phyloP scores from a whole-genome alignment of 805 yeast species.

The Cyberlindnera sargentensis region DNA sequence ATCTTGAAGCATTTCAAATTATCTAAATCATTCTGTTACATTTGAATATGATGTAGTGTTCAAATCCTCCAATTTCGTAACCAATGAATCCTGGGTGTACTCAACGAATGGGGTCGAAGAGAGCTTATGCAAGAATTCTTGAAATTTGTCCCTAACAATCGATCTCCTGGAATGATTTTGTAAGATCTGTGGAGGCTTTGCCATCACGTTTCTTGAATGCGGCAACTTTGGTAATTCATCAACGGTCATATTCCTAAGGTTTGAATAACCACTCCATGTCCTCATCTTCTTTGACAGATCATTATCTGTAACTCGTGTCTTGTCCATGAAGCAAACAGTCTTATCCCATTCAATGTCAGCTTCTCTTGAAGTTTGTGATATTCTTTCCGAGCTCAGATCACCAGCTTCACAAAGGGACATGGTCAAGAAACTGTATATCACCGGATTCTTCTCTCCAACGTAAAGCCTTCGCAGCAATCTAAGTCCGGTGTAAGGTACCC shows the following conservation, averaged over 20 bases:
- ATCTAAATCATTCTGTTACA: slow-evolving; percentile 10
- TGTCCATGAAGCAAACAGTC: slow-evolving; percentile 37
- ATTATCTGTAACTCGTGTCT: slow-evolving; percentile 4
- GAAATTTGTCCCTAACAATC: slow-evolving; percentile 3
- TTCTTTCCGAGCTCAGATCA: slow-evolving; percentile 34
- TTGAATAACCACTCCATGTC: slow-evolving; percentile 1
- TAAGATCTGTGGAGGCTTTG: slow-evolving; percentile 3
- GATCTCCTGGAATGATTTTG: neutral
- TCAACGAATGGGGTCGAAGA: slow-evolving; percentile 14
- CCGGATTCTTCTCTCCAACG: slow-evolving; percentile 30
- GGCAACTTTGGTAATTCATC: slow-evolving; percentile 7
- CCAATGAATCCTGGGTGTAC: slow-evolving; percentile 13
- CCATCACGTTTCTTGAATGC: slow-evolving; percentile 2
- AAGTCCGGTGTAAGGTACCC: slow-evolving; percentile 46
- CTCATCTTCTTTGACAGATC: neutral
- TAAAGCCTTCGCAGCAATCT: slow-evolving; percentile 43
- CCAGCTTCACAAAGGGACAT: slow-evolving; percentile 50
- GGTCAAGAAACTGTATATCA: slow-evolving; percentile 36
- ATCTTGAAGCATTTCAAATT: slow-evolving; percentile 44
- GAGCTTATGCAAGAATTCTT: slow-evolving; percentile 5
- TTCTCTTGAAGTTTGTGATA: slow-evolving; percentile 26
- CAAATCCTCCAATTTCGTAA: slow-evolving; percentile 11
- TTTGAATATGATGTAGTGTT: slow-evolving; percentile 7
- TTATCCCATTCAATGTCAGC: slow-evolving; percentile 42
- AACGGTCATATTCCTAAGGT: slow-evolving; percentile 1